Base-by-base conservation (phyloP, 2,329 filamentous ascomycete genomes). In the Pseudohalonectria lignicola region DNA sequence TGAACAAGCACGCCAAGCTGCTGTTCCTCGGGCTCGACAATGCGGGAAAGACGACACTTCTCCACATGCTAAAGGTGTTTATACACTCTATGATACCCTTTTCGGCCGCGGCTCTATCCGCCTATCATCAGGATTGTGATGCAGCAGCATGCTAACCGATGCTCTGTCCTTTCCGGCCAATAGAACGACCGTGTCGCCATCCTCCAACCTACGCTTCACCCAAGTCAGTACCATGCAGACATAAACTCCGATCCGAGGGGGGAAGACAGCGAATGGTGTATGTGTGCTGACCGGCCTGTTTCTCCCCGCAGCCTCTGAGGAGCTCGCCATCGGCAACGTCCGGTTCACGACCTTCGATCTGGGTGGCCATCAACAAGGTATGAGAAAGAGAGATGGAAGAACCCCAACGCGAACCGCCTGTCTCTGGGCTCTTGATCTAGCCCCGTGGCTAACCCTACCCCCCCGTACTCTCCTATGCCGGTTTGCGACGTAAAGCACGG, bases 1-100 rank as follows among this genome's bases (percentile, higher is more conserved):
- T 90, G 49, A 94, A 94, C 77, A 94, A 94, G 75, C 86, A 94
- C 63, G 87, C 86, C 55, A 94, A 94, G 76, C 76, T 94, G 43
- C 76, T 94, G 42, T 94, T 94, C 68, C 78, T 94, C 47, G 87
- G 87, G 51, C 80, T 94, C 45, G 87, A 94, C 62, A 94, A 94
- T 67, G 87, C 87, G 37, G 87, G 87, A 64, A 94, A 94, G 74
- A 94, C 87, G 39, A 94, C 87, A 32, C 70, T 94, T 51, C 69
- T 94, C 57, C 87, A 94, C 66, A 94, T 94, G 87, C 65, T 94
- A 64, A 94, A 94, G 83, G 83, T 87, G 28, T 4, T 42, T 19
- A 21, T 8, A 19, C 53, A 74, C 61, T 41, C 29, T 16, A 28
- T 21, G 2, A 20, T 5, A 18, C 8, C 25, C 8, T 8, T 31